Conservation (phyloP, 352 stramenopile species). For the Globisporangium acanthophoron region DNA sequence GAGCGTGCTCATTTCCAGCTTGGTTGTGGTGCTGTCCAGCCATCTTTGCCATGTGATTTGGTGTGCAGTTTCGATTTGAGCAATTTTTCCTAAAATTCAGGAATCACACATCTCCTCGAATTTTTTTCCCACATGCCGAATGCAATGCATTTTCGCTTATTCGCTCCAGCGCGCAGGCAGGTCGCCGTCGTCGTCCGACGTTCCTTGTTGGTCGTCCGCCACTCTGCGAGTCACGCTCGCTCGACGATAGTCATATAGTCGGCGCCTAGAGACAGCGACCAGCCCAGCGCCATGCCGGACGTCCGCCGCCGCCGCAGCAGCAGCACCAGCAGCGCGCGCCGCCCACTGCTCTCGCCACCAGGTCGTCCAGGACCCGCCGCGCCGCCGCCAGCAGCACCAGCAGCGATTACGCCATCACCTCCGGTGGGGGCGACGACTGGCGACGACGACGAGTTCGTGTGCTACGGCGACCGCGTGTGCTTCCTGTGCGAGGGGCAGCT, state of each 20-base stretch:
- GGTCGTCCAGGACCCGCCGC: too few species aligned
- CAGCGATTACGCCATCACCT: neutral
- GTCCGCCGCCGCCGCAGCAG: neutral
- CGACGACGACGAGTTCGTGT: slow-evolving; percentile 50
- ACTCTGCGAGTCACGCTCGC: neutral
- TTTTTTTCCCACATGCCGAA: too few species aligned
- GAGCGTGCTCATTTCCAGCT: too few species aligned
- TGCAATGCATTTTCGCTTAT: neutral
- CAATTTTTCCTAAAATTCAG: neutral
- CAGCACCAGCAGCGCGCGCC: neutral
- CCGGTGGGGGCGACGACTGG: too few species aligned
- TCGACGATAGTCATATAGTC: neutral
- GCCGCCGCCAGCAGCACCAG: too few species aligned
- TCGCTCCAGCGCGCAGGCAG: neutral
- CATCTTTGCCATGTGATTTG: too few species aligned
- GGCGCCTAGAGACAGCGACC: neutral
- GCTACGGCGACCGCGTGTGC: slow-evolving; percentile 66
- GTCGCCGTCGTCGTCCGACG: neutral
- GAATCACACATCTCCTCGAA: neutral
- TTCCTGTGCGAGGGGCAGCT: slow-evolving; percentile 73
- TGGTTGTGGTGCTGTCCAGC: too few species aligned
- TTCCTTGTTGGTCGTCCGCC: too few species aligned
- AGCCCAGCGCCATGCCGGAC: neutral
- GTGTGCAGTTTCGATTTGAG: too few species aligned
- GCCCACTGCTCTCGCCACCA: neutral